Evolutionary conservation across 148 eudicot species (phyloP).

Genomic region (Chenopodium quinoa): DNA sequence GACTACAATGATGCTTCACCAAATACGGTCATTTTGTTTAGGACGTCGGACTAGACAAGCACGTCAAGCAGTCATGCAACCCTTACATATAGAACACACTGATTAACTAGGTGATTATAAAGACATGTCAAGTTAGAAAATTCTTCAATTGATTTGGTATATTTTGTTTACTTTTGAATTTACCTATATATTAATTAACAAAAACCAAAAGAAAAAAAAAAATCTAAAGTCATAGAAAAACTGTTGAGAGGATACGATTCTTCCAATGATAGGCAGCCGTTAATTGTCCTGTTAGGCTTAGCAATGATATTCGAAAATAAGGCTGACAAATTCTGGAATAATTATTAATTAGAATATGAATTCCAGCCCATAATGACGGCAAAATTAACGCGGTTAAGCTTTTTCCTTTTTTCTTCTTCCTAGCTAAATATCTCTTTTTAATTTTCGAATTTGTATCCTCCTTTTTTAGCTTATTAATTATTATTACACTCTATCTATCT

Average conservation of each 20-base stretch:
- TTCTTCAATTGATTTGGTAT: not conserved
- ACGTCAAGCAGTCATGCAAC: too few species aligned
- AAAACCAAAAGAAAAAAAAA: too few species aligned
- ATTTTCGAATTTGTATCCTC: not conserved
- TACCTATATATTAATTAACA: too few species aligned
- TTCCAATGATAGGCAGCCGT: slow-evolving; percentile 10
- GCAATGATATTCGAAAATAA: not conserved
- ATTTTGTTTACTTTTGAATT: not conserved
- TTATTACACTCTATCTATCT: not conserved
- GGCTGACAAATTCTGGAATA: slow-evolving; percentile 24
- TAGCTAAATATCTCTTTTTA: not conserved
- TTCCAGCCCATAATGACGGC: slow-evolving; percentile 30
- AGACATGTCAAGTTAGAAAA: not conserved
- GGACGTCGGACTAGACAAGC: too few species aligned
- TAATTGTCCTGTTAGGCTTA: slow-evolving; percentile 10
- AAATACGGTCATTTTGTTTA: too few species aligned
- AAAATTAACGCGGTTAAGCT: slow-evolving; percentile 33
- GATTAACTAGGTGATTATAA: too few species aligned
- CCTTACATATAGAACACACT: too few species aligned
- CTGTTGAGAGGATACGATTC: slow-evolving; percentile 9
- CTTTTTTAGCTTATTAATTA: not conserved
- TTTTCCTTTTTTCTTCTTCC: not conserved
- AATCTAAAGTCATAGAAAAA: not conserved
- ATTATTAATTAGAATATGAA: slow-evolving; percentile 27
- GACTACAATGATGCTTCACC: too few species aligned